Evolutionary conservation across 164 flowering plant genomes (phyloP), one percentile per base, ranked within the genome.

Genomic region (Nelumbo lutea): DNA sequence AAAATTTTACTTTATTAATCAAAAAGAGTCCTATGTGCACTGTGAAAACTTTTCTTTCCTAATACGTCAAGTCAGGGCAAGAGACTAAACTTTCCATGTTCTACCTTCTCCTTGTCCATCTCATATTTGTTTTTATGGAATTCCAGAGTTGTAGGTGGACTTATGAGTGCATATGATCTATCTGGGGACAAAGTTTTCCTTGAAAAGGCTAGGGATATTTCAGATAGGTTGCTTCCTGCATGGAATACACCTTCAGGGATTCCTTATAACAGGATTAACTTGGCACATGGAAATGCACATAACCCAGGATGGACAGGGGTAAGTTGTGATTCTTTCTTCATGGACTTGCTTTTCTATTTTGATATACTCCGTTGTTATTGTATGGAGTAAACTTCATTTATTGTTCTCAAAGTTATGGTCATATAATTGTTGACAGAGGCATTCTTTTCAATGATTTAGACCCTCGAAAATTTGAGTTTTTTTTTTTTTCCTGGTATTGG

Each of bases 121-220:
- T 9, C 59, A 10, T 46, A 40, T 46, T 47, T 73, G 42, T 79
- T 65, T 14, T 65, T 14, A 8, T 73, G 73, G 57, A 7, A 72
- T 69, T 73, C 13, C 88, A 90, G 99, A 81, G 97, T 96, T 77
- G 96, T 96, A 57, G 98, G 99, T 61, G 99, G 99, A 59, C 97
- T 96, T 82, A 88, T 96, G 68, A 96, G 99, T 80, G 86, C 98
- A 66, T 96, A 83, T 84, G 99, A 96, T 83, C 92, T 96, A 61
- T 91, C 96, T 42, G 89, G 84, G 9, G 98, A 96, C 73, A 86
- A 82, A 67, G 55, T 96, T 58, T 96, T 96, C 77, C 91, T 96
- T 71, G 93, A 88, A 61, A 96, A 96, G 82, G 95, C 98, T 56
- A 86, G 63, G 80, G 98, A 96, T 68, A 91, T 93, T 72, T 98